A percentile compares a stretch with the other conserved stretches of the same genome.
Evolutionary conservation across 2,329 filamentous ascomycete species (phyloP).

Genomic region (Alternaria triticimaculans): DNA sequence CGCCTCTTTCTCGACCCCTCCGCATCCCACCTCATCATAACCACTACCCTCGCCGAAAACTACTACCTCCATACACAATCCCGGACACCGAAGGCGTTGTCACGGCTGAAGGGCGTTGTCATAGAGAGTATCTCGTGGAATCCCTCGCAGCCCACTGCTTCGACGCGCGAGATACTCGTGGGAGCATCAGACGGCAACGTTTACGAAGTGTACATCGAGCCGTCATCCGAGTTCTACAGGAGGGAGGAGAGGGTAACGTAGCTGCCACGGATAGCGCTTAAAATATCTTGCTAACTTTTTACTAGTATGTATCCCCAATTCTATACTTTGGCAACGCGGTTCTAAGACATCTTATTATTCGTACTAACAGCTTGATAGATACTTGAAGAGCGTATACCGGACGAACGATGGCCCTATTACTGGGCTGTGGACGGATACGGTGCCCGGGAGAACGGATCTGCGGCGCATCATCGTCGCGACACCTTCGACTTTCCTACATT

Average conservation of each 20-base stretch:
- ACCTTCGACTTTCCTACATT: slow-evolving; percentile 77
- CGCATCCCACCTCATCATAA: slow-evolving; percentile 90
- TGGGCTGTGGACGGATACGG: slow-evolving; percentile 81
- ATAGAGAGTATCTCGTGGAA: slow-evolving; percentile 96
- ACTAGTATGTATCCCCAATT: not conserved
- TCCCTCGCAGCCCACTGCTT: slow-evolving; percentile 87
- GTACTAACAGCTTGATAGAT: slow-evolving; percentile 57
- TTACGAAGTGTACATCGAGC: slow-evolving; percentile 95
- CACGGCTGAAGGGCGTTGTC: slow-evolving; percentile 80
- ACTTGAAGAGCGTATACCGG: slow-evolving; percentile 82
- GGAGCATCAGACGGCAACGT: slow-evolving; percentile 93
- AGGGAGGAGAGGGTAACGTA: slow-evolving; percentile 73
- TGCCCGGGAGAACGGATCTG: slow-evolving; percentile 72
- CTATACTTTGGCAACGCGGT: not conserved
- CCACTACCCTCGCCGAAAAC: slow-evolving; percentile 90
- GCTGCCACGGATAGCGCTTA: not conserved
- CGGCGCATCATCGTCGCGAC: slow-evolving; percentile 83
- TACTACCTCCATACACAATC: slow-evolving; percentile 98
- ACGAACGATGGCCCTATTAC: slow-evolving; percentile 82
- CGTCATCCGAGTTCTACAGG: slow-evolving; percentile 91
- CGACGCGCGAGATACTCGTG: slow-evolving; percentile 90
- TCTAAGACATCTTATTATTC: not conserved
- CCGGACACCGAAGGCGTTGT: slow-evolving; percentile 81
- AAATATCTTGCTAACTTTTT: not conserved
- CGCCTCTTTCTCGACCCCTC: slow-evolving; percentile 98